phyloP scores from a whole-genome alignment of 108 stramenopile species.

The Cyclotella choctawhatcheeana region DNA sequence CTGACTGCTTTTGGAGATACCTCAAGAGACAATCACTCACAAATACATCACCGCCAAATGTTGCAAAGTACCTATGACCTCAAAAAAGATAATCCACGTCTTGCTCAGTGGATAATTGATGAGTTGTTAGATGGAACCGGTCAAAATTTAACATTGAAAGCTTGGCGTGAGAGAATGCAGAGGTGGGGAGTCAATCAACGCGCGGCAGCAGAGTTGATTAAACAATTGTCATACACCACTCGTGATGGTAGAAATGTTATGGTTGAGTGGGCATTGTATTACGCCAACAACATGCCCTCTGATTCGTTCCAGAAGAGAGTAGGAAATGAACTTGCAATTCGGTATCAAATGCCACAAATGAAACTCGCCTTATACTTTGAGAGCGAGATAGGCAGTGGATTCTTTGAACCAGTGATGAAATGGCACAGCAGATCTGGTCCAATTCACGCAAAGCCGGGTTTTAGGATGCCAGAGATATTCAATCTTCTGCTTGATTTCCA shows the following conservation, averaged over 20 bases:
- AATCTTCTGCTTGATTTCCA: not conserved
- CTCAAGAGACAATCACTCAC: not conserved
- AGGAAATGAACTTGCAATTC: not conserved
- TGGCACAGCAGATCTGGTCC: not conserved
- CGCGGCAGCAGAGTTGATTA: not conserved
- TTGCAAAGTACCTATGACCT: not conserved
- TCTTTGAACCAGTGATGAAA: not conserved
- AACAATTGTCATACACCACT: not conserved
- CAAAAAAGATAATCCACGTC: not conserved
- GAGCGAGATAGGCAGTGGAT: not conserved
- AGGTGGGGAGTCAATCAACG: not conserved
- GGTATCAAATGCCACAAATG: not conserved
- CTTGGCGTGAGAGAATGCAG: not conserved
- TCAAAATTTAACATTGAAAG: not conserved
- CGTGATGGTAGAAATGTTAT: not conserved
- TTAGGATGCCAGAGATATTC: not conserved
- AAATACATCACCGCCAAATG: not conserved
- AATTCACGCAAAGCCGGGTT: not conserved
- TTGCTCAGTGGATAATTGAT: not conserved
- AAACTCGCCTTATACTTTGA: not conserved
- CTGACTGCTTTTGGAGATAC: not conserved
- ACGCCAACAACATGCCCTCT: not conserved
- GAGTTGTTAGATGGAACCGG: not conserved
- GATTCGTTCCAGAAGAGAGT: not conserved
- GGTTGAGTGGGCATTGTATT: not conserved